Evolutionary conservation across 2,329 filamentous ascomycete species (phyloP), one percentile per base, ranked within the genome.

Genomic region (Xenoacremonium recifei): DNA sequence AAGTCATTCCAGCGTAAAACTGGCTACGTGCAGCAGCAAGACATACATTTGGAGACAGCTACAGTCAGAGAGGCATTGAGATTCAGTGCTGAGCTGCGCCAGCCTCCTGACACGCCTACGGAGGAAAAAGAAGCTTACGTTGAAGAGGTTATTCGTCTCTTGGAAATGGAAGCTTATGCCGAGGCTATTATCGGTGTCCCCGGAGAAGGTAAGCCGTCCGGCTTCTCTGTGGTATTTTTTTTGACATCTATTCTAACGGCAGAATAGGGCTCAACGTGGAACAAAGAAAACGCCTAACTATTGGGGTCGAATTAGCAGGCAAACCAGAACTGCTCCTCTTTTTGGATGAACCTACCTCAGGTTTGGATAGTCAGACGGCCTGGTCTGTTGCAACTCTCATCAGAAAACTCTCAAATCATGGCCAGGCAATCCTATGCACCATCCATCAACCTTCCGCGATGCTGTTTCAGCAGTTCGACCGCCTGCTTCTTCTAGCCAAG

Each of bases 341-440:
- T 59, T 54, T 76, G 4, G 73, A 76, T 29, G 72, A 76, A 47
- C 73, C 72, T 44, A 63, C 74, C 57, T 38, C 67, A 18, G 76
- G 76, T 43, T 67, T 80, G 11, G 77, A 80, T 53, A 66, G 63
- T 5, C 68, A 78, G 69, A 79, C 73, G 39, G 80, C 82, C 12
- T 86, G 82, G 67, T 83, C 84, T 59, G 85, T 86, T 48, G 77
- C 84, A 21, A 77, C 80, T 30, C 84, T 86, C 67, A 65, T 87
- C 20, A 76, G 77, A 43, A 86, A 85, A 50, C 68, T 83, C 2
- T 70, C 77, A 2, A 59, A 70, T 35, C 62, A 59, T 2, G 70
- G 70, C 4, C 71, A 75, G 48, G 68, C 71, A 4, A 62, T 75
- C 5, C 56, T 75, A 1, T 70, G 69, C 37, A 75, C 72, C 2